These are phyloP conservation scores for Podaxis mareebaensis DNA, from an alignment of 768 basidiomycete genomes.

Conservation along the genomic window DNA sequence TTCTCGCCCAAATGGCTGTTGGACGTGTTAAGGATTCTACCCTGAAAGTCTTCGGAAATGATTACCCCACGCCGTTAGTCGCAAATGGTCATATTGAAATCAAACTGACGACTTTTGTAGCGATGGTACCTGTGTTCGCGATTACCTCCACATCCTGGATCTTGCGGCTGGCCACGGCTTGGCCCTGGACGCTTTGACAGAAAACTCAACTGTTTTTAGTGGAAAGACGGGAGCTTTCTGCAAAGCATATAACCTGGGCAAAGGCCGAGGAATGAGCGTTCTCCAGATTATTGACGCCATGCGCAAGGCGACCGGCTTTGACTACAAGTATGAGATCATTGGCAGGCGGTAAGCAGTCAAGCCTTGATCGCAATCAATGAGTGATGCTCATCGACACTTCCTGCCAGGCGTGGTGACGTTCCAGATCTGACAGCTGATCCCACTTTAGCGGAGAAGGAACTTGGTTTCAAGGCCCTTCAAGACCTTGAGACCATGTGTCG, in stretches of 20 bases:
- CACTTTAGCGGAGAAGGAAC: conserved; percentile 84
- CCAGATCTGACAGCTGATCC: conserved; percentile 97
- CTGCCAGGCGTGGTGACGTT: conserved; percentile 84
- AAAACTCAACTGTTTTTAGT: conserved; percentile 61
- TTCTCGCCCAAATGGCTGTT: conserved; percentile 92
- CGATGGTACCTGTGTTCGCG: conserved; percentile 97
- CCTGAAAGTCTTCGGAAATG: conserved; percentile 90
- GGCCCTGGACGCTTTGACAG: conserved; percentile 79
- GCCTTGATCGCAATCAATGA: conserved; percentile 3
- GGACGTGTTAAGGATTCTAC: conserved; percentile 75
- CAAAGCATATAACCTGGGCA: conserved; percentile 97
- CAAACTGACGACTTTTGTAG: conserved; percentile 36
- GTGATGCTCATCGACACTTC: conserved; percentile 16
- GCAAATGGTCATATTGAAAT: not conserved
- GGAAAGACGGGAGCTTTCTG: conserved; percentile 57
- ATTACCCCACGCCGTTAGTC: conserved; percentile 89
- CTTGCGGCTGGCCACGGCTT: conserved; percentile 92
- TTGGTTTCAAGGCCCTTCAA: conserved; percentile 85
- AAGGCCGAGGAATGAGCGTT: conserved; percentile 89
- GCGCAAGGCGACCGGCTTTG: conserved; percentile 85
- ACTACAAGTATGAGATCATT: conserved; percentile 87
- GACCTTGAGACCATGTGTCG: conserved; percentile 91
- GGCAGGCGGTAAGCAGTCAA: conserved; percentile 72
- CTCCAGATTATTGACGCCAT: conserved; percentile 94
- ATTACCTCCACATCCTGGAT: conserved; percentile 93